These are phyloP conservation scores for Mollisia scopiformis DNA, from an alignment of 2,329 filamentous ascomycete species.

Conservation along the genomic window DNA sequence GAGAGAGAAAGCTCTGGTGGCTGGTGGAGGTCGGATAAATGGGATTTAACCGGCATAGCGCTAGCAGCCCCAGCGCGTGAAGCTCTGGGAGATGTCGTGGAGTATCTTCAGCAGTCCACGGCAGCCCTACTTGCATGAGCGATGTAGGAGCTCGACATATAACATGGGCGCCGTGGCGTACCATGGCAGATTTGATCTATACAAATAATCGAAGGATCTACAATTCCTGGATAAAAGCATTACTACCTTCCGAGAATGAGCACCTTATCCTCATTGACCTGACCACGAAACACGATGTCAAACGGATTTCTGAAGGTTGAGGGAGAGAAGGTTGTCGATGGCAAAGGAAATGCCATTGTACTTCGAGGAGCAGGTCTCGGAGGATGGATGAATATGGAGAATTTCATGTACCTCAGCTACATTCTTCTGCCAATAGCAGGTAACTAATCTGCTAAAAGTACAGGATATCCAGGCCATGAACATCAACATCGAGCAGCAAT, in stretches of 20 bases:
- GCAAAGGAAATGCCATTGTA: conserved; percentile 38
- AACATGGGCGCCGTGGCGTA: not conserved
- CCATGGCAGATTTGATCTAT: not conserved
- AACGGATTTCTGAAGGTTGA: conserved; percentile 36
- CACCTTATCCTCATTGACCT: not conserved
- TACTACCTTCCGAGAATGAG: not conserved
- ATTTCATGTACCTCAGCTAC: conserved; percentile 51
- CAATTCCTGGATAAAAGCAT: no score
- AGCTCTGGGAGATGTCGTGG: not conserved
- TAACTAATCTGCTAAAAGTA: conserved; percentile 31
- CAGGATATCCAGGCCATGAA: conserved; percentile 63
- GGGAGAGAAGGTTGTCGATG: conserved; percentile 40
- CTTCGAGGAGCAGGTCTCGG: conserved; percentile 44
- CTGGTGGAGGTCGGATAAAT: not conserved
- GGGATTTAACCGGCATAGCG: not conserved
- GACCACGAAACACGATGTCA: not conserved
- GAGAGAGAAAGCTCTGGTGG: not conserved
- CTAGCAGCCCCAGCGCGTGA: not conserved
- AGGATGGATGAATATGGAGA: conserved; percentile 57
- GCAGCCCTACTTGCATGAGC: not conserved
- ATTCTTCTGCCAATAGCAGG: not conserved
- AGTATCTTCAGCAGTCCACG: not conserved
- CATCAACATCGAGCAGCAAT: conserved; percentile 57
- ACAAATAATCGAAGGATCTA: not conserved
- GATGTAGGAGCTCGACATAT: not conserved